Base-by-base conservation (phyloP, 805 yeast genomes). In the Isabelozyma gotoi region DNA sequence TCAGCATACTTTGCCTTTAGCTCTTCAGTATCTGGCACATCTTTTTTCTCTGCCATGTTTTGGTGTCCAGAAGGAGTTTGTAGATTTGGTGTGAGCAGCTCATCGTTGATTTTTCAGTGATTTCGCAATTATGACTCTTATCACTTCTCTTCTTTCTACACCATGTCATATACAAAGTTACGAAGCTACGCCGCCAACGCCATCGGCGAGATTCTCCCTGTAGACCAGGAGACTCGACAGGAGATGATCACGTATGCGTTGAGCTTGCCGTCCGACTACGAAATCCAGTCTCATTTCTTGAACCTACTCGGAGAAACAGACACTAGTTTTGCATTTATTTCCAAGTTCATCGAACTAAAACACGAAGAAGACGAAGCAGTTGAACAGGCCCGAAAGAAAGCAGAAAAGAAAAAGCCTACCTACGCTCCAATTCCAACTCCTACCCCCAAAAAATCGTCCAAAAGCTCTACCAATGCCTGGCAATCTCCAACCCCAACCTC, bases 261-360 rank as follows among this genome's bases (percentile, higher is more conserved):
- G 10, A 57, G 70, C 7, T 61, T 81, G 17, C 69, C 71, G 6
- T 57, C 76, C 0, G 75, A 80, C 40, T 69, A 71, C 3, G 80
- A 71, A 11, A 72, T 80, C 7, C 68, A 72, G 16, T 67, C 64
- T 18, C 84, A 84, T 57, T 77, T 83, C 53, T 56, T 75, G 11
- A 78, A 80, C 36, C 57, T 82, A 14, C 58, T 81, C 11, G 88
- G 88, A 5, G 81, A 81, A 42, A 72, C 81, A 11, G 78, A 80
- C 19, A 79, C 67, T 35, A 70, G 83, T 1, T 56, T 77, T 29
- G 62, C 68, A 14, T 78, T 82, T 49, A 67, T 80, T 1, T 52
- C 72, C 0, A 67, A 61, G 21, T 78, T 81, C 50, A 59, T 73
- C 12, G 58, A 65, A 18, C 61, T 70, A 59, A 58, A 73, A 38